Evolutionary conservation across 192 early-diverging fungal species (phyloP).

Genomic region (Podila clonocystis): DNA sequence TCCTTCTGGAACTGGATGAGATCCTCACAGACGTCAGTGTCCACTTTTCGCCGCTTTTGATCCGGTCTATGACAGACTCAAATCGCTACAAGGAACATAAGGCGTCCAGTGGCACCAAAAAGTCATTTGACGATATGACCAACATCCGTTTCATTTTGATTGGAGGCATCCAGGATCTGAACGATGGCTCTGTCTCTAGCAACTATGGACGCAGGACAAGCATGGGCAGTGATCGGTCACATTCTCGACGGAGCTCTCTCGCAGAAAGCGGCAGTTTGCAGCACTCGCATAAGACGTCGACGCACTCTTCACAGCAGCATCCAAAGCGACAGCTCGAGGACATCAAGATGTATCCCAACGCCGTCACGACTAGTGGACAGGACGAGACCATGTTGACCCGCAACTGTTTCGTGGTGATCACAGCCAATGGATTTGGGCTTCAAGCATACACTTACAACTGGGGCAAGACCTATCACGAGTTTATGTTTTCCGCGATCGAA

Average conservation of each 20-base stretch:
- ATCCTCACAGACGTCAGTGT: constrained; percentile 55
- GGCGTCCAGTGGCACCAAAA: constrained; percentile 33
- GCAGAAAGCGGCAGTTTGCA: constrained; percentile 35
- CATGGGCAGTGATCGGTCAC: constrained; percentile 54
- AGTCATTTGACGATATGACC: constrained; percentile 45
- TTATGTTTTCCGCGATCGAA: constrained; percentile 54
- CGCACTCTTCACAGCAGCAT: constrained; percentile 43
- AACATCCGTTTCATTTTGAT: constrained; percentile 57
- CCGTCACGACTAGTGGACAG: constrained; percentile 18
- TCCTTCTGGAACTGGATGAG: constrained; percentile 55
- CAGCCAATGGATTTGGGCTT: constrained; percentile 51
- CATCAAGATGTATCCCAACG: constrained; percentile 53
- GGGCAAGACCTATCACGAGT: constrained; percentile 54
- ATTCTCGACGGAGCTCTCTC: constrained; percentile 47
- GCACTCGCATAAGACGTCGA: constrained; percentile 59
- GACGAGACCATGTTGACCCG: constrained; percentile 31
- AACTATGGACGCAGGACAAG: constrained; percentile 53
- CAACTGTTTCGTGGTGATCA: constrained; percentile 61
- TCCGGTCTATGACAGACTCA: constrained; percentile 39
- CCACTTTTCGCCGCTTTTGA: constrained; percentile 54
- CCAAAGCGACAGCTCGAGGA: constrained; percentile 50
- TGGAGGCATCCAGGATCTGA: constrained; percentile 61
- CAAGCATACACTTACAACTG: constrained; percentile 65
- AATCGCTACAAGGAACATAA: constrained; percentile 52
- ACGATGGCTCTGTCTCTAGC: constrained; percentile 32